phyloP scores from a whole-genome alignment of 108 stramenopile species.

The Stephanodiscus minutulus region DNA sequence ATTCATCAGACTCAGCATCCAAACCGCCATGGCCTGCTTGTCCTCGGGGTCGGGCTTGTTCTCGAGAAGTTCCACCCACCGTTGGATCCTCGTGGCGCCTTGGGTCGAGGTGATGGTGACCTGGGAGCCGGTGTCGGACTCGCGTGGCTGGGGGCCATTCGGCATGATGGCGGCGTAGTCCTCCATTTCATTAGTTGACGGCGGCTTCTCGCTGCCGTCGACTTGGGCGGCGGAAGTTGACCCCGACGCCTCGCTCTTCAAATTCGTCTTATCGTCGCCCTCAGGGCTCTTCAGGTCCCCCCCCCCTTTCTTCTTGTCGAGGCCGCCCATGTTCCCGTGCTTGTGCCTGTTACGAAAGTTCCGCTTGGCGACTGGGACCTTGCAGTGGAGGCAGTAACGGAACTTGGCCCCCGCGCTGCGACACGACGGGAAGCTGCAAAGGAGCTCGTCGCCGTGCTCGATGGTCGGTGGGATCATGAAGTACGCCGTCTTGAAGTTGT shows the following conservation, averaged over 20 bases:
- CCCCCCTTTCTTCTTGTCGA: conserved; percentile 13
- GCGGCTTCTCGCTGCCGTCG: neutral
- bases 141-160: neutral
- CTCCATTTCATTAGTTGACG: too few species aligned
- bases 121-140: neutral
- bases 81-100: conserved; percentile 25
- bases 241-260: neutral
- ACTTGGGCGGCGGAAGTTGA: neutral
- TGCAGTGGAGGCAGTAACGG: conserved; percentile 74
- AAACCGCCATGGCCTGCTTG: conserved; percentile 45
- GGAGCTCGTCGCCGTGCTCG: conserved; percentile 82
- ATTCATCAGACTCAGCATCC: conserved; percentile 49
- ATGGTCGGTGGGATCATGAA: conserved; percentile 83
- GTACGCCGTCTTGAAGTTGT: conserved; percentile 87
- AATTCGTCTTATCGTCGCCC: neutral
- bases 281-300: conserved; percentile 2
- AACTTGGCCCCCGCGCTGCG: conserved; percentile 81
- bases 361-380: conserved; percentile 79
- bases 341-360: conserved; percentile 82
- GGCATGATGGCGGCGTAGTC: neutral
- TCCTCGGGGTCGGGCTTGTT: conserved; percentile 38
- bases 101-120: conserved; percentile 30
- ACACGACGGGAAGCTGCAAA: conserved; percentile 81
- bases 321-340: conserved; percentile 52
- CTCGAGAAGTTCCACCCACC: conserved; percentile 41